These are phyloP conservation scores for Suillus luteus DNA, from an alignment of 768 basidiomycete genomes.

Conservation along the genomic window DNA sequence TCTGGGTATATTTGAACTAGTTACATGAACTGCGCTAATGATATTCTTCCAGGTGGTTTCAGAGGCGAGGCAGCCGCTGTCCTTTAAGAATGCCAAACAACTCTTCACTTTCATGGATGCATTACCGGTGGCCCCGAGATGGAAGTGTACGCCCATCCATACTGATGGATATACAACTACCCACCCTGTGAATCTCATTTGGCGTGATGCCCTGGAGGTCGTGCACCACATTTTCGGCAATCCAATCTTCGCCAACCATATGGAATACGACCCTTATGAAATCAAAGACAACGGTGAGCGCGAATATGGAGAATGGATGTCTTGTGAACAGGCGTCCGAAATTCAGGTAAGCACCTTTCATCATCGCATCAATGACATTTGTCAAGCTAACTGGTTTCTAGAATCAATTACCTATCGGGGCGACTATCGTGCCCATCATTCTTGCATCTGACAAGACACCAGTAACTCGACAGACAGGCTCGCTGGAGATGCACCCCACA, in stretches of 20 bases:
- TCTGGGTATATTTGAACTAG: conserved; percentile 23
- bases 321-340: conserved; percentile 22
- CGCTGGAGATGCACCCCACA: too few species aligned
- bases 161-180: conserved; percentile 20
- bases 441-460: too few species aligned
- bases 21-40: background rate
- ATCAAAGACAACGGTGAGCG: conserved; percentile 27
- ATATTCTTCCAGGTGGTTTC: conserved; percentile 1
- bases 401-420: conserved; percentile 17
- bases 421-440: too few species aligned
- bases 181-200: conserved; percentile 22
- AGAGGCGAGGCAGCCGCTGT: conserved; percentile 4
- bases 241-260: conserved; percentile 22
- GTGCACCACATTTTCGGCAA: conserved; percentile 22
- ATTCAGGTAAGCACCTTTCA: conserved; percentile 20
- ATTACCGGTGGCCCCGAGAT: conserved; percentile 23
- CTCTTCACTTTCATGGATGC: conserved; percentile 19
- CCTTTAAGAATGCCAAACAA: conserved; percentile 19
- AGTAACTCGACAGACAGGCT: too few species aligned
- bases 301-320: conserved; percentile 24
- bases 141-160: conserved; percentile 18
- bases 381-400: conserved; percentile 6
- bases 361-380: too few species aligned
- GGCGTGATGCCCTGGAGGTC: conserved; percentile 28
- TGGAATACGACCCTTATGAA: conserved; percentile 23